These are phyloP conservation scores for Glycine latifolia DNA, from an alignment of 306 rosid species.

Conservation along the genomic window DNA sequence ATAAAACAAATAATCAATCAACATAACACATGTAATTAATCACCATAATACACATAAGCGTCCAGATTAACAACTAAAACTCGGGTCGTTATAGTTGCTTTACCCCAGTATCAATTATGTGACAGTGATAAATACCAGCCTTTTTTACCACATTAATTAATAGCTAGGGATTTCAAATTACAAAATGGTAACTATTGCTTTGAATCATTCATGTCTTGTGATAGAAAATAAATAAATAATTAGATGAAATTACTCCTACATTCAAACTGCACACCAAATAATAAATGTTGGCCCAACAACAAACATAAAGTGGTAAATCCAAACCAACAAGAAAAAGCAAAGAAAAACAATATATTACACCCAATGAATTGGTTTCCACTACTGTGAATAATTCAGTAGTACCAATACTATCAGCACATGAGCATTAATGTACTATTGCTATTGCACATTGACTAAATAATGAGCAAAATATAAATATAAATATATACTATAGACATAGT, in stretches of 20 bases:
- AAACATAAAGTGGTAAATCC: constrained; percentile 44
- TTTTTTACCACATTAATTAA: constrained; percentile 31
- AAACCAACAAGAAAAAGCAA: neutral
- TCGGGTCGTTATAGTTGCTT: constrained; percentile 25
- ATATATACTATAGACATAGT: constrained; percentile 8
- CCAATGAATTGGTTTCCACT: constrained; percentile 17
- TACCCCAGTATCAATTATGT: constrained; percentile 24
- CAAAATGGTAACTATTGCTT: constrained; percentile 8
- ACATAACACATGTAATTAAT: too few species aligned
- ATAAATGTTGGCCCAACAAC: constrained; percentile 48
- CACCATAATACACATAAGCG: too few species aligned
- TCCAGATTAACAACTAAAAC: too few species aligned
- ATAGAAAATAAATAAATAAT: constrained; percentile 28
- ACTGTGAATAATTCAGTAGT: neutral
- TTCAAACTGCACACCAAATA: constrained; percentile 35
- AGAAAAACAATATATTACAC: neutral
- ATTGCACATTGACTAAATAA: constrained; percentile 7
- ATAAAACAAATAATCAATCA: too few species aligned
- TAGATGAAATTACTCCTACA: neutral
- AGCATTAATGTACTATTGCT: neutral
- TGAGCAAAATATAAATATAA: neutral
- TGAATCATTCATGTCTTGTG: constrained; percentile 52
- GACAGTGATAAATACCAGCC: constrained; percentile 40
- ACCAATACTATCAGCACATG: neutral
- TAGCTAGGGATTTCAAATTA: constrained; percentile 40